These are phyloP conservation scores for Wickerhamomyces sp. DNA, from an alignment of 1,139 yeast species.

Conservation along the genomic window DNA sequence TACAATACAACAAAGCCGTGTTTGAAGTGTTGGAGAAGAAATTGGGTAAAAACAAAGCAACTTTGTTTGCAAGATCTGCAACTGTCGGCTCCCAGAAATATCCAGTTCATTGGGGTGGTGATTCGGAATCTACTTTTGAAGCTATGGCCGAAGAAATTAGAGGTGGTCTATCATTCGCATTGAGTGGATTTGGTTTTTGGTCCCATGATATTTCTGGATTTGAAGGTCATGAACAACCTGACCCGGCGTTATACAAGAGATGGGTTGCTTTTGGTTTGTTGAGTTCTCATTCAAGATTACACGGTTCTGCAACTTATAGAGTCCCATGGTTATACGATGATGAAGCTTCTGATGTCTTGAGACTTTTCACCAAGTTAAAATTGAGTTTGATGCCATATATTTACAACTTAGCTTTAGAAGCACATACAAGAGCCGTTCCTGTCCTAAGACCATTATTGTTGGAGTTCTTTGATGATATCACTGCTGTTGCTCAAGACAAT, in stretches of 20 bases:
- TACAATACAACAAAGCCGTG: slow-evolving; percentile 17
- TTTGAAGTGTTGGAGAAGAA: slow-evolving; percentile 17
- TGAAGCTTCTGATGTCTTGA: slow-evolving; percentile 15
- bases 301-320: slow-evolving; percentile 17
- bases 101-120: slow-evolving; percentile 23
- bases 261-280: slow-evolving; percentile 19
- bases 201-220: slow-evolving; percentile 21
- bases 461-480: slow-evolving; percentile 13
- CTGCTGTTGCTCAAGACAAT: slow-evolving; percentile 10
- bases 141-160: slow-evolving; percentile 20
- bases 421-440: slow-evolving; percentile 21
- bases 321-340: slow-evolving; percentile 22
- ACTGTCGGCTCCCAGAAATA: slow-evolving; percentile 19
- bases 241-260: slow-evolving; percentile 19
- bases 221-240: slow-evolving; percentile 16
- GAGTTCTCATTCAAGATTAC: slow-evolving; percentile 19
- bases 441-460: slow-evolving; percentile 15
- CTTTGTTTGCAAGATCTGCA: slow-evolving; percentile 19
- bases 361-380: slow-evolving; percentile 16
- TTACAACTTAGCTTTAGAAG: slow-evolving; percentile 15
- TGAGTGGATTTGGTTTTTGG: slow-evolving; percentile 20
- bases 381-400: slow-evolving; percentile 19
- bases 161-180: slow-evolving; percentile 17
- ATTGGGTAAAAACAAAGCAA: slow-evolving; percentile 16
- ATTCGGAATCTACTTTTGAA: slow-evolving; percentile 19